A percentile compares a stretch with the other conserved stretches of the same genome.
Evolutionary conservation across 2,329 filamentous ascomycete species (phyloP).

Genomic region (Penicillium sp.): DNA sequence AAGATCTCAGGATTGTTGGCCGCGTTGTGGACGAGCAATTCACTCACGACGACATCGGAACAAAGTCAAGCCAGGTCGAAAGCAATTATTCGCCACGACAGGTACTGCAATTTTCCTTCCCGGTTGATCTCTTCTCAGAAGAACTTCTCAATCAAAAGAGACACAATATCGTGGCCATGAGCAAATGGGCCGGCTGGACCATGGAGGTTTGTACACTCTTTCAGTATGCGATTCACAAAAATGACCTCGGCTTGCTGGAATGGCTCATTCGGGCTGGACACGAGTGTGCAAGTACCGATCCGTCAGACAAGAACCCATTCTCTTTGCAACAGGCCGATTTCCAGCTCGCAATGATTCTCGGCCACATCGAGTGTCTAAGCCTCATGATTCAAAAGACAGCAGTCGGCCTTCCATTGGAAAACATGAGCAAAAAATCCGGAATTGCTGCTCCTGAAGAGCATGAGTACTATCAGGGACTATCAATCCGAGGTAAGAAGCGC

Average conservation of each 20-base stretch:
- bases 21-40: slow-evolving; percentile 61
- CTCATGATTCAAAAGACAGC: slow-evolving; percentile 62
- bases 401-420: slow-evolving; percentile 62
- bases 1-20: slow-evolving; percentile 32
- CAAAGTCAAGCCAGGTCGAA: slow-evolving; percentile 62
- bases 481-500: slow-evolving; percentile 67
- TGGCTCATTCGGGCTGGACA: slow-evolving; percentile 52
- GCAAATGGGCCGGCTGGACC: background rate
- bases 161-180: background rate
- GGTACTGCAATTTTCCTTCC: slow-evolving; percentile 44
- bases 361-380: slow-evolving; percentile 33
- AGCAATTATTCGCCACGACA: slow-evolving; percentile 53
- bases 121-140: slow-evolving; percentile 22
- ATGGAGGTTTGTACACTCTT: slow-evolving; percentile 24
- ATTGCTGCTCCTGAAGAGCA: slow-evolving; percentile 59
- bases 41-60: slow-evolving; percentile 70
- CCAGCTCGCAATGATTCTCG: slow-evolving; percentile 39
- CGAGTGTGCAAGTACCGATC: slow-evolving; percentile 11
- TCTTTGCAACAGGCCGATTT: slow-evolving; percentile 24
- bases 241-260: slow-evolving; percentile 51
- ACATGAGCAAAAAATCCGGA: slow-evolving; percentile 60
- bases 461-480: slow-evolving; percentile 69
- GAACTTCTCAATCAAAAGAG: background rate
- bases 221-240: slow-evolving; percentile 45
- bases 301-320: slow-evolving; percentile 1